These are phyloP conservation scores for Xylaria flabelliformis DNA, from an alignment of 495 filamentous ascomycete genomes.

Conservation along the genomic window DNA sequence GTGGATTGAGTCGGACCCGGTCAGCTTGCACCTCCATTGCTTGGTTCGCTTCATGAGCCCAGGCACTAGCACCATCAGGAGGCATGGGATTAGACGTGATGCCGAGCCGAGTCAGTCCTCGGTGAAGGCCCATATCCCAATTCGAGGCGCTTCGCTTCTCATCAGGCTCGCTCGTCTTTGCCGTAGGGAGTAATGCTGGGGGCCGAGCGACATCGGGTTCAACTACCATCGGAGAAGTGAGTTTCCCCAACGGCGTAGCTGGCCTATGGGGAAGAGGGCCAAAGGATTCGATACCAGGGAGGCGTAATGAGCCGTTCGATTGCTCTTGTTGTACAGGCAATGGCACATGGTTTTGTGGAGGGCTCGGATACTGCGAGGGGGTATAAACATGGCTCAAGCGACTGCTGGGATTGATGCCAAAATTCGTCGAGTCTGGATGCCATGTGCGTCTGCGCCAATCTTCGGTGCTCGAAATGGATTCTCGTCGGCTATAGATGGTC, in stretches of 20 bases:
- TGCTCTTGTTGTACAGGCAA: slow-evolving; percentile 45
- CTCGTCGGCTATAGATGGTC: slow-evolving; percentile 67
- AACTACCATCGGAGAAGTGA: slow-evolving; percentile 72
- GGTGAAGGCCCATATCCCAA: slow-evolving; percentile 80
- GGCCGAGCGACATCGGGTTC: slow-evolving; percentile 57
- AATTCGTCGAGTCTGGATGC: slow-evolving; percentile 79
- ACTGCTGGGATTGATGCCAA: slow-evolving; percentile 45
- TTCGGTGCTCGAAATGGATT: slow-evolving; percentile 65
- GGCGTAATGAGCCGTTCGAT: slow-evolving; percentile 55
- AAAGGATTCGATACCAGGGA: slow-evolving; percentile 81
- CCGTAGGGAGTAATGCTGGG: slow-evolving; percentile 46
- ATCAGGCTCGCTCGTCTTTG: slow-evolving; percentile 57
- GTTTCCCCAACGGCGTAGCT: slow-evolving; percentile 66
- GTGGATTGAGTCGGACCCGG: slow-evolving; percentile 45
- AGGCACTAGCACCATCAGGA: slow-evolving; percentile 60
- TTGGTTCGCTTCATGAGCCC: slow-evolving; percentile 57
- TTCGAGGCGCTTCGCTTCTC: slow-evolving; percentile 68
- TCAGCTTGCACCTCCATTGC: slow-evolving; percentile 58
- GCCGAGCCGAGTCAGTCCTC: slow-evolving; percentile 74
- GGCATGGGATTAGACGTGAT: slow-evolving; percentile 64
- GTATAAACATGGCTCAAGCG: slow-evolving; percentile 58
- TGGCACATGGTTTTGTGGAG: slow-evolving; percentile 59
- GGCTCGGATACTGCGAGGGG: slow-evolving; percentile 64
- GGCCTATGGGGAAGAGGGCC: slow-evolving; percentile 38
- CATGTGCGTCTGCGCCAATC: slow-evolving; percentile 85